Percentiles rank a stretch among this genome's conserved stretches.
Conservation (phyloP, 75 land plant species). For the Picea sitchensis region DNA sequence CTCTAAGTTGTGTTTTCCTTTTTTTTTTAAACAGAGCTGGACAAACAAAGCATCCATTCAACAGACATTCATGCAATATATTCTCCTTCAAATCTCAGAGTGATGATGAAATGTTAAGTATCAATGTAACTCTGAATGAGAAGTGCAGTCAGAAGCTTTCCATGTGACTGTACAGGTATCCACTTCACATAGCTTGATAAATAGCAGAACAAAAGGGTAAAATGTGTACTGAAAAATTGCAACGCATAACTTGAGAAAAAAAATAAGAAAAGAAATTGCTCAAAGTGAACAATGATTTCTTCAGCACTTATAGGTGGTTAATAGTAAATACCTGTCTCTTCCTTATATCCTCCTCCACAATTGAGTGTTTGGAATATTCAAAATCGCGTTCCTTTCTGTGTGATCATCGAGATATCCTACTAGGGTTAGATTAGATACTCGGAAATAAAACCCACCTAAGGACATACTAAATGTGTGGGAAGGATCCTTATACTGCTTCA, state of each 20-base stretch:
- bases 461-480: neutral
- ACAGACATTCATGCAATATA: neutral
- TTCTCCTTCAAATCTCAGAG: neutral
- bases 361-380: slow-evolving; percentile 1
- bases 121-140: neutral
- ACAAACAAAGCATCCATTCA: neutral
- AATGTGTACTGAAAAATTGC: too few relatives aligned
- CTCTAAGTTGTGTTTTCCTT: neutral
- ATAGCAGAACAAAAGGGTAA: too few relatives aligned
- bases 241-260: too few relatives aligned
- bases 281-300: neutral
- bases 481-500: neutral
- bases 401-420: neutral
- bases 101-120: neutral
- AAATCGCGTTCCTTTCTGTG: slow-evolving; percentile 3
- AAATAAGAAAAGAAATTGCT: neutral
- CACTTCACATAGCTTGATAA: too few relatives aligned
- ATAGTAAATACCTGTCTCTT: slow-evolving; percentile 9
- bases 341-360: slow-evolving; percentile 3
- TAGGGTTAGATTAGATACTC: neutral
- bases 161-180: too few relatives aligned
- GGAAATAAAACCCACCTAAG: neutral
- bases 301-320: neutral
- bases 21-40: neutral
- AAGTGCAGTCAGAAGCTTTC: too few relatives aligned